phyloP scores from a whole-genome alignment of 73 alveolate species.

The Paramecium pentaurelia region DNA sequence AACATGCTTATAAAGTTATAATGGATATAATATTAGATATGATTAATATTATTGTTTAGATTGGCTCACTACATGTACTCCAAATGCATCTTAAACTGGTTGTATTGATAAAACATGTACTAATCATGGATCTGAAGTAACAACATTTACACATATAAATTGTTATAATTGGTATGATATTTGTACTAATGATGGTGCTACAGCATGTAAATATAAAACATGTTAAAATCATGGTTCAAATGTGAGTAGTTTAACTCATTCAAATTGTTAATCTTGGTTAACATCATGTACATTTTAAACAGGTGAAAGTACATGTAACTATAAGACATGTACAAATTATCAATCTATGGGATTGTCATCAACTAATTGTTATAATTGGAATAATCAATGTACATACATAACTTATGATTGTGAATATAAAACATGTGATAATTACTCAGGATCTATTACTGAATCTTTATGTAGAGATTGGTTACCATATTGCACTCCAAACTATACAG shows the following conservation, averaged over 20 bases:
- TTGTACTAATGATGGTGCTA: background rate
- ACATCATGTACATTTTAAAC: background rate
- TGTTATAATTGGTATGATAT: constrained; percentile 1
- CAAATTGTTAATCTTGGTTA: background rate
- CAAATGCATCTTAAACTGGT: background rate
- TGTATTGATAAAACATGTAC: constrained; percentile 18
- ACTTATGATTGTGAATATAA: background rate
- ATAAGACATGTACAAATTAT: constrained; percentile 4
- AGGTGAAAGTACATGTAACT: background rate
- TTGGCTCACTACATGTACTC: background rate
- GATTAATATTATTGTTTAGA: background rate
- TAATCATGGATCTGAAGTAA: constrained; percentile 13
- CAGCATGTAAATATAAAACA: background rate
- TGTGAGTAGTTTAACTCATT: background rate
- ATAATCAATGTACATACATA: background rate
- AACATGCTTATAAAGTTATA: background rate
- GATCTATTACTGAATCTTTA: background rate
- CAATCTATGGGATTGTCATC: background rate
- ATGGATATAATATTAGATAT: background rate
- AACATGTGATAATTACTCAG: background rate
- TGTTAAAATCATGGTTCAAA: background rate
- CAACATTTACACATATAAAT: background rate
- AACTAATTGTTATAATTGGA: background rate
- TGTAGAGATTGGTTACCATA: background rate
- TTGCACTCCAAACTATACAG: background rate